Conservation (phyloP, 75 land plant genomes). For the Azolla pinnata region DNA sequence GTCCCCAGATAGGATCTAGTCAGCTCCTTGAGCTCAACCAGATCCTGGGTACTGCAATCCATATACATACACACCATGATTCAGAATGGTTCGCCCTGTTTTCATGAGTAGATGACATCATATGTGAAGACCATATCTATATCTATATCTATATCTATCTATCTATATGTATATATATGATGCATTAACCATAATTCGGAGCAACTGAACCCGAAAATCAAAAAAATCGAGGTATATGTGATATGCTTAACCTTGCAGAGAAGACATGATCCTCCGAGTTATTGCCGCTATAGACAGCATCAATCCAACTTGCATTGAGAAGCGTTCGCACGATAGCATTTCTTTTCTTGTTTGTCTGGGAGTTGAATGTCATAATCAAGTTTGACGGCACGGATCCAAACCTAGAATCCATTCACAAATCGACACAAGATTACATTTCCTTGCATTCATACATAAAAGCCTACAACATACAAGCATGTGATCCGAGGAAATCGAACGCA, state of each 20-base stretch:
- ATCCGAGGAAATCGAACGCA: too few relatives aligned
- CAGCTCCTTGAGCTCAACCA: conserved; percentile 20
- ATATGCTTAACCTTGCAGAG: conserved; percentile 36
- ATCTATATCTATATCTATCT: too few relatives aligned
- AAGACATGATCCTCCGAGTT: conserved; percentile 19
- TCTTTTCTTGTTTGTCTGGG: conserved; percentile 21
- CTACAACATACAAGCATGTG: too few relatives aligned
- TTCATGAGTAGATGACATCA: too few relatives aligned
- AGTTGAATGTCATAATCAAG: conserved; percentile 30
- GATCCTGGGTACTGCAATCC: conserved; percentile 21
- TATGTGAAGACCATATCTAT: too few relatives aligned
- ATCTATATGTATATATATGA: too few relatives aligned
- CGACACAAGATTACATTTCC: too few relatives aligned
- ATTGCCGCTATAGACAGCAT: conserved; percentile 16
- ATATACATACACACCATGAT: neutral
- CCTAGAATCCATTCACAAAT: too few relatives aligned
- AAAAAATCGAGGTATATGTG: too few relatives aligned
- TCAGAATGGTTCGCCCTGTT: neutral
- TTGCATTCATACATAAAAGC: too few relatives aligned
- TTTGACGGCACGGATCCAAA: conserved; percentile 33
- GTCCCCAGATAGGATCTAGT: conserved; percentile 26
- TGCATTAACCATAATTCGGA: too few relatives aligned
- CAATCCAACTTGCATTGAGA: conserved; percentile 23
- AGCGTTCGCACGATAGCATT: conserved; percentile 18
- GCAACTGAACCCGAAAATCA: too few relatives aligned